These are phyloP conservation scores for Saturnispora saitoi DNA, from an alignment of 805 yeast genomes.

Conservation along the genomic window DNA sequence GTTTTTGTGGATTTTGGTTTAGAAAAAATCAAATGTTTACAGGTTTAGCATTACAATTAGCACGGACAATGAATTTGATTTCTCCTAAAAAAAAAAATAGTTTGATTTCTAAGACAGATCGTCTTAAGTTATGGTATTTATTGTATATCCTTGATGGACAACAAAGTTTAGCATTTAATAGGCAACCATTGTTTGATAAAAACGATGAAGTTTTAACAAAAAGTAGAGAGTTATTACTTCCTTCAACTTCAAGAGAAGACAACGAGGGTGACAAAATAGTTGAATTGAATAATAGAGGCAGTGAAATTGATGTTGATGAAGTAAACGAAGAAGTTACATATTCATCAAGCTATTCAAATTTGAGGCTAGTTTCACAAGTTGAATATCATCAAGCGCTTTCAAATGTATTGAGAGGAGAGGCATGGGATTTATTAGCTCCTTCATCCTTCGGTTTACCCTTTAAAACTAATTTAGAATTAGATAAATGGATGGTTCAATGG, in stretches of 20 bases:
- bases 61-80: slow-evolving; percentile 44
- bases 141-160: slow-evolving; percentile 61
- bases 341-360: slow-evolving; percentile 33
- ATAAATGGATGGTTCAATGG: slow-evolving; percentile 78
- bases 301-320: neutral
- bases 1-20: slow-evolving; percentile 63
- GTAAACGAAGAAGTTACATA: neutral
- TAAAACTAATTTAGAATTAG: slow-evolving; percentile 55
- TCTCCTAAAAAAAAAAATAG: slow-evolving; percentile 12
- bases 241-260: neutral
- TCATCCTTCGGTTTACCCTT: slow-evolving; percentile 60
- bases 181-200: slow-evolving; percentile 45
- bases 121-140: slow-evolving; percentile 57
- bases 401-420: slow-evolving; percentile 47
- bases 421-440: slow-evolving; percentile 55
- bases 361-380: slow-evolving; percentile 58
- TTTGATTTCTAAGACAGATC: slow-evolving; percentile 27
- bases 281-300: slow-evolving; percentile 1
- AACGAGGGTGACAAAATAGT: neutral
- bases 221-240: slow-evolving; percentile 32
- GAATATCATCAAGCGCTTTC: slow-evolving; percentile 58
- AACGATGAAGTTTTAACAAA: slow-evolving; percentile 37
- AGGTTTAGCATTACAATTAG: slow-evolving; percentile 59
- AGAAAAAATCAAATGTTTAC: slow-evolving; percentile 57
- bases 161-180: slow-evolving; percentile 51